These are phyloP conservation scores for Ramularia endophylla DNA, from an alignment of 2,329 filamentous ascomycete species.

Conservation along the genomic window DNA sequence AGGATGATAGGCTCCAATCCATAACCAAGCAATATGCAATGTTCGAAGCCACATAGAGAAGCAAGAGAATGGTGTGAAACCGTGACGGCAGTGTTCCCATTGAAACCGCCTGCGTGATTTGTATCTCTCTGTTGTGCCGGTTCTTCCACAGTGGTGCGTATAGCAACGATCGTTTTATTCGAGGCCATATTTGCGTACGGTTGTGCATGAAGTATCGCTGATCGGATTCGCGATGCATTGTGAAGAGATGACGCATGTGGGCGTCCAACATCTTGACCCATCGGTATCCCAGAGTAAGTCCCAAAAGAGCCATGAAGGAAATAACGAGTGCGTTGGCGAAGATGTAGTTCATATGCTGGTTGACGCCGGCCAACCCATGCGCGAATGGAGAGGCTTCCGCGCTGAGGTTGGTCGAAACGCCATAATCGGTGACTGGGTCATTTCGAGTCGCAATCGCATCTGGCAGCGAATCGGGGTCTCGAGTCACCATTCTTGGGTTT, in stretches of 20 bases:
- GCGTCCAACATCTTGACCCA: constrained; percentile 37
- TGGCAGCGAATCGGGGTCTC: constrained; percentile 12
- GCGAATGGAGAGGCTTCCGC: constrained; percentile 21
- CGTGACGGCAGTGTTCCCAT: constrained; percentile 75
- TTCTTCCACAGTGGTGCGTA: constrained; percentile 68
- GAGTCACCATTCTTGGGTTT: constrained; percentile 13
- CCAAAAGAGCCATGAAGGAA: constrained; percentile 32
- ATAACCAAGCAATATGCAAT: constrained; percentile 69
- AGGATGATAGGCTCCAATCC: constrained; percentile 40
- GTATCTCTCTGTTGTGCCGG: constrained; percentile 70
- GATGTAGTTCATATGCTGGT: constrained; percentile 43
- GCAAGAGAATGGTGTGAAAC: constrained; percentile 65
- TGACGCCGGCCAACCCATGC: constrained; percentile 43
- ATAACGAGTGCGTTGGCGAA: constrained; percentile 40
- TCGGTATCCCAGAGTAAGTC: constrained; percentile 37
- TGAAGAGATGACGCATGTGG: constrained; percentile 42
- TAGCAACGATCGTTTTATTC: constrained; percentile 57
- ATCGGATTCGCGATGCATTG: constrained; percentile 36
- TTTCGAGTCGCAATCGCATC: constrained; percentile 11
- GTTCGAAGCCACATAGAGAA: constrained; percentile 65
- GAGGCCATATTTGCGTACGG: constrained; percentile 46
- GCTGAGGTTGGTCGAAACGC: constrained; percentile 16
- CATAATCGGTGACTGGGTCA: constrained; percentile 12
- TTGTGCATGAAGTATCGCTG: constrained; percentile 45
- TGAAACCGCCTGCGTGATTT: constrained; percentile 60